A percentile compares a stretch with the other conserved stretches of the same genome.
Evolutionary conservation across 805 yeast genomes (phyloP).

Genomic region (Brettanomyces bruxellensis): DNA sequence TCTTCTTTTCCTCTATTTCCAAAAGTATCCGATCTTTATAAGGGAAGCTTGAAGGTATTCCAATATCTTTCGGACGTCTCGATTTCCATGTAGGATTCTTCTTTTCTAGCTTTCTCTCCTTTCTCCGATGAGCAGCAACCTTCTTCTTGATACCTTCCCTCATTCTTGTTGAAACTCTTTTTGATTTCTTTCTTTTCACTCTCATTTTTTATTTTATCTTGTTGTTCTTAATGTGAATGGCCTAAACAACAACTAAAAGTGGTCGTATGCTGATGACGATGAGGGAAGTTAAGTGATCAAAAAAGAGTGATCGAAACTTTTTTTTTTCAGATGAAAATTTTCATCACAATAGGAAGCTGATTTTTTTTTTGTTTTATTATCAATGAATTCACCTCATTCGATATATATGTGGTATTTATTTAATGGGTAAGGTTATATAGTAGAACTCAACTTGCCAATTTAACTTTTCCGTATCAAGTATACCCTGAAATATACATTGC

Average conservation of each 20-base stretch:
- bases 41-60: constrained; percentile 92
- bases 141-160: constrained; percentile 95
- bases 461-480: no score
- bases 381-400: no score
- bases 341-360: no score
- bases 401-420: no score
- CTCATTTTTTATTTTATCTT: constrained; percentile 16
- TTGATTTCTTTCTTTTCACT: constrained; percentile 57
- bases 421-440: no score
- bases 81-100: constrained; percentile 94
- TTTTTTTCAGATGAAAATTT: background rate
- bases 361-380: no score
- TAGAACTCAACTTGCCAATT: no score
- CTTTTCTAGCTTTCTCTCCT: constrained; percentile 73
- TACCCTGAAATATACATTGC: no score
- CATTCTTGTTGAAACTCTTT: constrained; percentile 86
- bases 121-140: constrained; percentile 84
- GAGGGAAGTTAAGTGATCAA: background rate
- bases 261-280: no score
- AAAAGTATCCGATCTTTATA: constrained; percentile 76
- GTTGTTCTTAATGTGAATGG: background rate
- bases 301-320: background rate
- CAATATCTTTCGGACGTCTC: constrained; percentile 75
- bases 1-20: constrained; percentile 59
- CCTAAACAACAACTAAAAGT: no score